phyloP scores from a whole-genome alignment of 768 basidiomycete species.

The Paxillus rubicundulus region DNA sequence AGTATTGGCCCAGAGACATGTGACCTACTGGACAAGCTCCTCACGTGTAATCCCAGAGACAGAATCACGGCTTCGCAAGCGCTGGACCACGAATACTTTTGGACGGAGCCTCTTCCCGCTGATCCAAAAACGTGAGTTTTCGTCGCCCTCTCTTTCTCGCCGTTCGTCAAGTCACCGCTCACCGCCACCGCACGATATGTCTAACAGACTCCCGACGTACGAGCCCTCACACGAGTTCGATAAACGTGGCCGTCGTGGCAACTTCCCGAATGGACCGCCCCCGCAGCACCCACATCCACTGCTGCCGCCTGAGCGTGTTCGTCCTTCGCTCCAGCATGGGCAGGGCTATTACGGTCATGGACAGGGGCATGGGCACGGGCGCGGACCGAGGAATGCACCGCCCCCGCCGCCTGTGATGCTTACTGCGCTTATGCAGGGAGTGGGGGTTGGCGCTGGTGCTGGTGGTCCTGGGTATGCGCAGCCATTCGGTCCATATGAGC shows the following conservation, averaged over 20 bases:
- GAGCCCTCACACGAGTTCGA: conserved; percentile 85
- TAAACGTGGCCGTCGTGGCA: conserved; percentile 61
- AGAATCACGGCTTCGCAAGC: conserved; percentile 85
- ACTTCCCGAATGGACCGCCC: conserved; percentile 24
- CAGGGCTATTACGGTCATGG: conserved; percentile 27
- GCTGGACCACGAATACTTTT: conserved; percentile 92
- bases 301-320: conserved; percentile 32
- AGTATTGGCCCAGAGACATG: conserved; percentile 73
- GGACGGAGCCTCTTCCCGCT: conserved; percentile 84
- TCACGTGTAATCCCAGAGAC: conserved; percentile 79
- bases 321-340: conserved; percentile 32
- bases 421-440: conserved; percentile 28
- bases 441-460: conserved; percentile 5
- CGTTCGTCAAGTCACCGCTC: neutral
- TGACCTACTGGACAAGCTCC: conserved; percentile 78
- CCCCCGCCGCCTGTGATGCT: conserved; percentile 27
- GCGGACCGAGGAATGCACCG: conserved; percentile 31
- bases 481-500: neutral
- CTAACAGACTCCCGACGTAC: conserved; percentile 62
- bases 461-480: conserved; percentile 15
- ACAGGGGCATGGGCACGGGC: conserved; percentile 22
- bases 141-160: neutral
- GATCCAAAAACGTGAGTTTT: conserved; percentile 71
- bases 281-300: conserved; percentile 22
- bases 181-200: neutral